Evolutionary conservation across 768 basidiomycete species (phyloP), one percentile per base, ranked within the genome.

Genomic region (Postia placenta): DNA sequence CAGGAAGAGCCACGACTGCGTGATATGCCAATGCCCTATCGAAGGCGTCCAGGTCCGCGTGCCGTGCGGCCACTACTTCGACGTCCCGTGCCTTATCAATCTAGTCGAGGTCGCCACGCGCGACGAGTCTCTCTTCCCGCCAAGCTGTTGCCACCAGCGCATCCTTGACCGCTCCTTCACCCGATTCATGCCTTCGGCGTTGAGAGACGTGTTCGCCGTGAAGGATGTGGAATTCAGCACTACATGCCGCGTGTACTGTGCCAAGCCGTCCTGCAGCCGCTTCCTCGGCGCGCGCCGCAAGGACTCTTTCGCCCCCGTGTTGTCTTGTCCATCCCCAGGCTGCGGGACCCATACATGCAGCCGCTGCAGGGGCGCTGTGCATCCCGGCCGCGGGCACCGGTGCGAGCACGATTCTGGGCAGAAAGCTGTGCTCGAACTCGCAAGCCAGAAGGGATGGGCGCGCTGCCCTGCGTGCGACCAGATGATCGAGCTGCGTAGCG

Each of bases 111-210:
- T 51, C 1, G 48, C 62, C n/a, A 48, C 39, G 12, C 49, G 45
- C 24, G 63, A 65, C 56, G 61, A 65, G 45, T 49, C 56, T 9
- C 51, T 64, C 23, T 62, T 62, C 50, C 64, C 65, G 0, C 65
- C 64, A 2, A 53, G 57, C 14, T 66, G 65, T 50, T 64, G 64
- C 46, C 23, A 52, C 12, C 47, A 49, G 22, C 15, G 17, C 11
- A 59, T 64, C 28, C 56, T 62, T 27, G 23, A 40, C 15, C 12
- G 20, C 11, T 19, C 45, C 11, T 59, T 64, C 42, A 35, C 48
- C 15, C 47, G 23, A 3, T 48, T 53, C 48, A 42, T 65, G 39
- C 26, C 52, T 9, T 19, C 47, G 15, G 44, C 26, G 4, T 45
- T 55, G 5, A 15, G 44, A 11, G 42, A 25, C 7, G 35, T 45